Conservation (phyloP, 805 yeast genomes). For the Starmerella etchellsii region DNA sequence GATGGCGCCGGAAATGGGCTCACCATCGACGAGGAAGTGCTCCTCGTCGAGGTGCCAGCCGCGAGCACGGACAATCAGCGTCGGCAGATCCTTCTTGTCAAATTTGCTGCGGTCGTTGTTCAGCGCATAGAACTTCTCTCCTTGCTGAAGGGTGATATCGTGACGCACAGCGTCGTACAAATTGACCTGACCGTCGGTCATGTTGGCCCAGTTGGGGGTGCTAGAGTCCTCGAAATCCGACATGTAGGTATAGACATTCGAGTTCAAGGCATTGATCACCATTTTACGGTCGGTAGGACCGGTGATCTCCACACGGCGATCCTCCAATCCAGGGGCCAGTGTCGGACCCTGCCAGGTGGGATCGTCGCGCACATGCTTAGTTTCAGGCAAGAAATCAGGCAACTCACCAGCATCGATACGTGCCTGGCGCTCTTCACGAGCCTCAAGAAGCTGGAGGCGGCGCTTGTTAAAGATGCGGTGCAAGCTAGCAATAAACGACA, state of each 20-base stretch:
- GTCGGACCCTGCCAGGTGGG: constrained; percentile 61
- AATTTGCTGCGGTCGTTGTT: constrained; percentile 33
- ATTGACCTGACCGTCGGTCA: constrained; percentile 58
- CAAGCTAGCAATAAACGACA: constrained; percentile 52
- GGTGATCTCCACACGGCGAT: constrained; percentile 63
- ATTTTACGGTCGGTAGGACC: constrained; percentile 67
- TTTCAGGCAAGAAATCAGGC: constrained; percentile 60
- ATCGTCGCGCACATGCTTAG: constrained; percentile 48
- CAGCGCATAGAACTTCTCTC: constrained; percentile 37
- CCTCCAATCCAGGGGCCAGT: constrained; percentile 54
- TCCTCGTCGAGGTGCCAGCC: constrained; percentile 65
- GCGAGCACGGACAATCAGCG: constrained; percentile 42
- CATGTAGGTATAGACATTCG: constrained; percentile 61
- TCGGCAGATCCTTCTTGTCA: constrained; percentile 37
- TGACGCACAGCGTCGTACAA: constrained; percentile 56
- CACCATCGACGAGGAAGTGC: constrained; percentile 54
- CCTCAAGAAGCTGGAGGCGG: constrained; percentile 42
- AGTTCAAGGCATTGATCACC: constrained; percentile 62
- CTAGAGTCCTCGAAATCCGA: constrained; percentile 64
- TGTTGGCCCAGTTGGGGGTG: constrained; percentile 58
- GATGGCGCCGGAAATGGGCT: constrained; percentile 51
- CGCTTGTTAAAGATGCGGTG: constrained; percentile 50
- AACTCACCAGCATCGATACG: constrained; percentile 48
- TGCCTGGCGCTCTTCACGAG: constrained; percentile 42
- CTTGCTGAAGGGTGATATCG: constrained; percentile 32